phyloP scores from a whole-genome alignment of 2,329 filamentous ascomycete species.

The Chrysoporthe deuterocubensis region DNA sequence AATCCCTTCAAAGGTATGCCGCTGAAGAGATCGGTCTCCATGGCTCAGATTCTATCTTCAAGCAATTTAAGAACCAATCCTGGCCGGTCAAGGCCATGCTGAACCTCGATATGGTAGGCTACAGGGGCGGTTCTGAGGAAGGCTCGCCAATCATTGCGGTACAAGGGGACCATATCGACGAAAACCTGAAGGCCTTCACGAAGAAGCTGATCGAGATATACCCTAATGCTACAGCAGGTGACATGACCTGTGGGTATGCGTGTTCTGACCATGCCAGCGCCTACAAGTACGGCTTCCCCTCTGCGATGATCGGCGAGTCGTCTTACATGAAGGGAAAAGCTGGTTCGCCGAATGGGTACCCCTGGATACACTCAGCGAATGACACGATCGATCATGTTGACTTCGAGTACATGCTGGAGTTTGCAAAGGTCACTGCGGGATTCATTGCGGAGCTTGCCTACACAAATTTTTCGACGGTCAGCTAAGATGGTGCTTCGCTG shows the following conservation, averaged over 20 bases:
- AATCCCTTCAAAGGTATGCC: constrained; percentile 5
- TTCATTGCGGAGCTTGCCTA: constrained; percentile 20
- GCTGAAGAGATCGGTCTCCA: constrained; percentile 18
- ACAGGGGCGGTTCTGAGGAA: not conserved
- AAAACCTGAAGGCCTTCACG: constrained; percentile 19
- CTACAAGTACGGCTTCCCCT: constrained; percentile 10
- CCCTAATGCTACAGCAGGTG: constrained; percentile 8
- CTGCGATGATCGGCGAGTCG: constrained; percentile 19
- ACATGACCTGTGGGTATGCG: constrained; percentile 12
- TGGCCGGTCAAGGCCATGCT: constrained; percentile 15
- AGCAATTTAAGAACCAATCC: not conserved
- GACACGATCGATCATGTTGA: constrained; percentile 20
- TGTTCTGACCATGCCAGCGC: constrained; percentile 23
- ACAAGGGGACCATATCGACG: constrained; percentile 13
- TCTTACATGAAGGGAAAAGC: constrained; percentile 2
- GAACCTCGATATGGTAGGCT: constrained; percentile 23
- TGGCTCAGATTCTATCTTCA: constrained; percentile 12
- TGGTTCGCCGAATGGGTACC: not conserved
- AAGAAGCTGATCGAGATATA: constrained; percentile 15
- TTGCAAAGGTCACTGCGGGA: constrained; percentile 14
- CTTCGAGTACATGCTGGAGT: constrained; percentile 23
- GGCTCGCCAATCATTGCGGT: constrained; percentile 10
- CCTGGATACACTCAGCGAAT: constrained; percentile 14
- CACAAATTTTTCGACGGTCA: constrained; percentile 10
- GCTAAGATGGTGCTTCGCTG: not conserved